These are phyloP conservation scores for Moniliophthora roreri DNA, from an alignment of 1,284 basidiomycete genomes.

Conservation along the genomic window DNA sequence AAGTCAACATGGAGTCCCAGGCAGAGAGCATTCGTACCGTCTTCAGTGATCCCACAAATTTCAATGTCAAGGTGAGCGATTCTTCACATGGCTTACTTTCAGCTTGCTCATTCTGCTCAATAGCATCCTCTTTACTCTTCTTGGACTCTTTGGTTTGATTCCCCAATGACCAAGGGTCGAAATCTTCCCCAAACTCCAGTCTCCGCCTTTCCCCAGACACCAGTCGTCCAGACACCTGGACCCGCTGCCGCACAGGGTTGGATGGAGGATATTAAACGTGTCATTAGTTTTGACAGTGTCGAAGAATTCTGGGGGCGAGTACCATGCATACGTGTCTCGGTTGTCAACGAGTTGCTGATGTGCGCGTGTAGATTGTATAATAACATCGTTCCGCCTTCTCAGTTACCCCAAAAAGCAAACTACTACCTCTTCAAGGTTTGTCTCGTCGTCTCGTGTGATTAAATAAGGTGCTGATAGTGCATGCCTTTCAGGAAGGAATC, in stretches of 20 bases:
- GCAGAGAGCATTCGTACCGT: constrained; percentile 87
- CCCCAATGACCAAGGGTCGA: constrained; percentile 84
- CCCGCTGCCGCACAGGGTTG: constrained; percentile 78
- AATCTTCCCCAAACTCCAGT: constrained; percentile 85
- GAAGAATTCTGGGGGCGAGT: constrained; percentile 97
- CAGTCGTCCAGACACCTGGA: constrained; percentile 64
- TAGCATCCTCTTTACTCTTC: constrained; percentile 90
- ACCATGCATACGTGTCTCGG: constrained; percentile 6
- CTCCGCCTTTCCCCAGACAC: constrained; percentile 76
- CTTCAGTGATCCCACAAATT: constrained; percentile 85
- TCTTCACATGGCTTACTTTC: constrained; percentile 3
- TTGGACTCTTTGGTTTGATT: constrained; percentile 99
- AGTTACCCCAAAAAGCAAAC: constrained; percentile 93
- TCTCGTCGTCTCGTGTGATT: neutral
- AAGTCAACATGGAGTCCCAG: constrained; percentile 77
- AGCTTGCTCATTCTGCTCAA: constrained; percentile 8
- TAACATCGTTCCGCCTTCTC: constrained; percentile 96
- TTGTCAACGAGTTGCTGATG: constrained; percentile 16
- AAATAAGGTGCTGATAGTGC: constrained; percentile 8
- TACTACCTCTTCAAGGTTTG: constrained; percentile 96
- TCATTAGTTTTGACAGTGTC: constrained; percentile 91
- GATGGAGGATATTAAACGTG: constrained; percentile 97
- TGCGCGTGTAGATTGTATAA: constrained; percentile 76
- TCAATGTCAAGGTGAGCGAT: constrained; percentile 83
- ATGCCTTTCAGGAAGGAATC: constrained; percentile 73